Evolutionary conservation across 345 rosid species (phyloP).

Genomic region (Linum tenue): DNA sequence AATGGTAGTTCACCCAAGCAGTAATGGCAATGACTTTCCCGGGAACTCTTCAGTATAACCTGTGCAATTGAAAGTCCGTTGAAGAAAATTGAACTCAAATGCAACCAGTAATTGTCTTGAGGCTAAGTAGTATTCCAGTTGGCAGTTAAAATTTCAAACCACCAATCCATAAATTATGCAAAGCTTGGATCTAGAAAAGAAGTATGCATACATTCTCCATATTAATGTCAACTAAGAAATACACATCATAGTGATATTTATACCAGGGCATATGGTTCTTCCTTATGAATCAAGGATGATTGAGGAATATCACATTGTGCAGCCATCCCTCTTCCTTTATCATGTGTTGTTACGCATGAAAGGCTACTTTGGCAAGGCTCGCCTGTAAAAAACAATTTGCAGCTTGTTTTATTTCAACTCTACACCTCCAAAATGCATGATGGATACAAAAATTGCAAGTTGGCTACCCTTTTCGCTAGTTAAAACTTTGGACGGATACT

Average conservation of each 20-base stretch:
- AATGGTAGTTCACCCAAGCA: conserved; percentile 70
- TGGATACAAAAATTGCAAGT: neutral
- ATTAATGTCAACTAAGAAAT: too few relatives aligned
- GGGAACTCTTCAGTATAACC: conserved; percentile 56
- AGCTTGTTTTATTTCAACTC: conserved; percentile 1
- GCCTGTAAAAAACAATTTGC: conserved; percentile 25
- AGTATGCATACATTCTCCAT: neutral
- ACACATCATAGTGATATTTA: conserved; percentile 1
- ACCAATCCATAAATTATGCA: too few relatives aligned
- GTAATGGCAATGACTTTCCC: conserved; percentile 74
- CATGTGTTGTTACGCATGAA: conserved; percentile 35
- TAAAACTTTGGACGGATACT: neutral
- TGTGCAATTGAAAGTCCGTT: conserved; percentile 15
- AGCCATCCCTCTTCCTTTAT: conserved; percentile 75
- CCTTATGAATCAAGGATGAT: conserved; percentile 57
- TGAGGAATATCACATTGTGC: conserved; percentile 53
- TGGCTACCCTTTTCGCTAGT: neutral
- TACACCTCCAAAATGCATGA: neutral
- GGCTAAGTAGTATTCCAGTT: neutral
- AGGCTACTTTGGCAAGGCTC: conserved; percentile 34
- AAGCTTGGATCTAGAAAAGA: too few relatives aligned
- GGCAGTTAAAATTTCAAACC: too few relatives aligned
- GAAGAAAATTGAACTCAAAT: neutral
- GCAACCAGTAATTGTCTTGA: neutral
- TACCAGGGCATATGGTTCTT: conserved; percentile 73